Base-by-base conservation (phyloP, 176 grass and related monocot genomes). In the Oryza longistaminata region DNA sequence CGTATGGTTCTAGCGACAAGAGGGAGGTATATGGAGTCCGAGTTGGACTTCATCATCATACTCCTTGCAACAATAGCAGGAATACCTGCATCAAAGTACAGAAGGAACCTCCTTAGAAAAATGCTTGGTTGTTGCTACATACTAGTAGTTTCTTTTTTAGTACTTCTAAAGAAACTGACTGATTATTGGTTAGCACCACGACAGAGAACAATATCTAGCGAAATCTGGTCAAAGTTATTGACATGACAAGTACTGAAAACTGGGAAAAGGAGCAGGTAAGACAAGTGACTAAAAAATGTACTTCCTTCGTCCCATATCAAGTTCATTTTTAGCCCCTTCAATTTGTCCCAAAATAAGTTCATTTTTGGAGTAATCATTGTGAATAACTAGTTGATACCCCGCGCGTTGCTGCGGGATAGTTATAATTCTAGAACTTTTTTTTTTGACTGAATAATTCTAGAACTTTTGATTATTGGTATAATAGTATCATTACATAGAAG, bases 11-110 rank as follows among this genome's bases (percentile, higher is more conserved):
- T 95, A 80, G 91, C 96, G 83, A 99, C 91, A 75, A 99, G 79
- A 68, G 93, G 96, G 64, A 99, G 96, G 85, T 96, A 99, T 66
- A 99, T 93, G 35, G 93, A 92, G 83, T 96, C 90, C 17, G 90
- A 87, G 78, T 96, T 99, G 27, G 96, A 96, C 79, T 96, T 93
- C 96, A 92, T 99, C 93, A 96, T 96, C 93, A 96, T 99, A 82
- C 93, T 94, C 85, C 96, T 90, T 66, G 93, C 91, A 82, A 99
- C 86, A 86, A 99, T 90, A 76, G 91, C 72, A 83, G 96, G 96
- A 87, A 99, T 99, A 64, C 91, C 96, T 99, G 88, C 80, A 86
- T 86, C 68, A 66, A 77, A 75, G 85, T 81, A 24, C 31, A 55
- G 27, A 89, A 12, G 43, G 43, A 7, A 37, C n/a, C 4, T 31